These are phyloP conservation scores for Ophiostoma sp. DNA, from an alignment of 2,329 filamentous ascomycete genomes.

Conservation along the genomic window DNA sequence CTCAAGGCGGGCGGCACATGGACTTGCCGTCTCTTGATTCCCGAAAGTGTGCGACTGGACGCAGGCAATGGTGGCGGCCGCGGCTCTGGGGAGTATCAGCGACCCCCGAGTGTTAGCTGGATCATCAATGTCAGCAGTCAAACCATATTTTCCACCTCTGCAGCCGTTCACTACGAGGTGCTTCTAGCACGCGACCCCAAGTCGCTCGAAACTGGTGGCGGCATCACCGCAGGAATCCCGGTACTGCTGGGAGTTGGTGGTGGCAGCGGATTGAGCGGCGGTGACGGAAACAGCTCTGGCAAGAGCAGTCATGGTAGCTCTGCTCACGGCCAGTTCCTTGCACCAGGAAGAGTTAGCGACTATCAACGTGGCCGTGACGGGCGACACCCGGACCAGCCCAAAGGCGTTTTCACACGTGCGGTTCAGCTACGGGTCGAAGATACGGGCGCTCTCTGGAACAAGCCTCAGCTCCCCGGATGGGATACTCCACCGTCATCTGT, in stretches of 20 bases:
- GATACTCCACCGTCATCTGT: conserved; percentile 31
- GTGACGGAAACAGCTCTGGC: neutral
- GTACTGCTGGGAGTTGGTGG: conserved; percentile 40
- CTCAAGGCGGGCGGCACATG: conserved; percentile 89
- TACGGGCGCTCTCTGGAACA: conserved; percentile 86
- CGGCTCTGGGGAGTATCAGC: conserved; percentile 10
- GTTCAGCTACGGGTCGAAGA: conserved; percentile 77
- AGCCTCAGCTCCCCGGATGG: conserved; percentile 58
- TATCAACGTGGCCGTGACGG: conserved; percentile 62
- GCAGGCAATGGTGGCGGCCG: conserved; percentile 49
- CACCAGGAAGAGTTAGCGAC: conserved; percentile 69
- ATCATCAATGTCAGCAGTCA: conserved; percentile 87
- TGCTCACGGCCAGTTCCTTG: conserved; percentile 39
- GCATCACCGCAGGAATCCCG: conserved; percentile 32
- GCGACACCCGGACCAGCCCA: conserved; percentile 57
- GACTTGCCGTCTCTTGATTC: conserved; percentile 73
- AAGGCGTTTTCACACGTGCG: conserved; percentile 79
- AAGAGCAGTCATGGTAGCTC: neutral
- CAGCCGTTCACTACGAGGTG: conserved; percentile 82
- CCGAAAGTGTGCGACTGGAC: conserved; percentile 66
- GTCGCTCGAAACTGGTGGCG: conserved; percentile 61
- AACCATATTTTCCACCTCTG: conserved; percentile 86
- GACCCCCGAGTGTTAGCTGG: conserved; percentile 65
- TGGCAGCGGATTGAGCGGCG: conserved; percentile 14
- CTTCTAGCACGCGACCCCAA: conserved; percentile 80